Evolutionary conservation across 768 basidiomycete species (phyloP).

Genomic region (Tricholoma furcatifolium): DNA sequence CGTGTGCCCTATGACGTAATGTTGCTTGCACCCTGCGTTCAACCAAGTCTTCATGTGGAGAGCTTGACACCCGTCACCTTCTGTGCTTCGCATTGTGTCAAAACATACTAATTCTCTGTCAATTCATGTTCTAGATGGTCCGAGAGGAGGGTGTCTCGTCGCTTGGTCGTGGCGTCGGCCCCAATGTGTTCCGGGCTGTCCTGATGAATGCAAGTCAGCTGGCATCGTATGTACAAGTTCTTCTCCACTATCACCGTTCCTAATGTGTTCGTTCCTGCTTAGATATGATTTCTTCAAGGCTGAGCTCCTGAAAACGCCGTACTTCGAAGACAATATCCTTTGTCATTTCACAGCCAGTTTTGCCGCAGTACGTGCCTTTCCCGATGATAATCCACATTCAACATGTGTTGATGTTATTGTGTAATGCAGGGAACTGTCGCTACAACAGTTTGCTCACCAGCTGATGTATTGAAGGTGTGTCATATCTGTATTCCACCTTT

Average conservation of each 20-base stretch:
- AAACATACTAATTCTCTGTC: conserved; percentile 1
- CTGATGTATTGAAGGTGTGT: conserved; percentile 76
- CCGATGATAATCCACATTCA: neutral
- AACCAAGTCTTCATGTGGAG: neutral
- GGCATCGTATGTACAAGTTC: conserved; percentile 63
- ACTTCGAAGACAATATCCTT: conserved; percentile 79
- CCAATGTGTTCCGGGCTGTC: conserved; percentile 83
- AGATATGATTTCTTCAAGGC: conserved; percentile 94
- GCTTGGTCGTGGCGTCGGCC: conserved; percentile 72
- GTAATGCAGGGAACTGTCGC: conserved; percentile 73
- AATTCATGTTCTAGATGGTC: conserved; percentile 60
- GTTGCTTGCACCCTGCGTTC: neutral
- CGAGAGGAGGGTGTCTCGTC: conserved; percentile 82
- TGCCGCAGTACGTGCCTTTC: conserved; percentile 59
- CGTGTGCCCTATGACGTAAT: conserved; percentile 13
- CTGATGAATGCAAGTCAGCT: conserved; percentile 93
- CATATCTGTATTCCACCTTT: neutral
- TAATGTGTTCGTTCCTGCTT: neutral
- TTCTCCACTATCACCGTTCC: neutral
- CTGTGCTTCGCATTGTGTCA: neutral
- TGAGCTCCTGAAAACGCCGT: conserved; percentile 66
- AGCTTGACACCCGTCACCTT: neutral
- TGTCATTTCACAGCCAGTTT: conserved; percentile 87
- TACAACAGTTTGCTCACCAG: conserved; percentile 86
- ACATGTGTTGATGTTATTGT: neutral